These are phyloP conservation scores for Botrytis byssoidea DNA, from an alignment of 2,329 filamentous ascomycete species.

Conservation along the genomic window DNA sequence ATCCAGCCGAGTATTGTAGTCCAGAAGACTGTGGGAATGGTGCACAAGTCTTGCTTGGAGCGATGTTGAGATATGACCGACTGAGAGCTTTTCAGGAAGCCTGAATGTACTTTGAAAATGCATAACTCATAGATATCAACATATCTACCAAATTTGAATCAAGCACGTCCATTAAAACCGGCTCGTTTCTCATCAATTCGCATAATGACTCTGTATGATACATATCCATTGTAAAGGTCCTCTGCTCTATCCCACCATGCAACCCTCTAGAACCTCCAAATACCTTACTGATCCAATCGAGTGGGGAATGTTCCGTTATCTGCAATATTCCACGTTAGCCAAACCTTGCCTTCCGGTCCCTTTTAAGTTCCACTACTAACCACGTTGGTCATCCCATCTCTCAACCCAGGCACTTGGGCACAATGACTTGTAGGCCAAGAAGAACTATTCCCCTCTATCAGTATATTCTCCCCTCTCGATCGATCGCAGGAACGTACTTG, in stretches of 20 bases:
- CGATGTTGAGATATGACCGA: conserved; percentile 44
- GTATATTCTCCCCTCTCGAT: conserved; percentile 46
- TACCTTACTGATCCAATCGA: conserved; percentile 54
- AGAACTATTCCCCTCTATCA: conserved; percentile 65
- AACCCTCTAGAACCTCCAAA: conserved; percentile 2
- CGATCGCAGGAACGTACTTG: conserved; percentile 63
- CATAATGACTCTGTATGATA: conserved; percentile 37
- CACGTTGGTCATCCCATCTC: conserved; percentile 97
- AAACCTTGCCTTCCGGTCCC: not conserved
- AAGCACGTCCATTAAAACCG: conserved; percentile 19
- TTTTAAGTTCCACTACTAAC: conserved; percentile 52
- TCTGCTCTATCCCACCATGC: conserved; percentile 24
- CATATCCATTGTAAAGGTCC: conserved; percentile 31
- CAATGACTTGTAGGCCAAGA: conserved; percentile 91
- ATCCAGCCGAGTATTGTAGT: conserved; percentile 61
- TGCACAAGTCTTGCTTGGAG: conserved; percentile 49
- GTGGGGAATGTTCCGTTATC: conserved; percentile 68
- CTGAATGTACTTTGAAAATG: conserved; percentile 4
- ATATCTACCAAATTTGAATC: not conserved
- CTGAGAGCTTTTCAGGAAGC: conserved; percentile 31
- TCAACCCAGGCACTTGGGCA: conserved; percentile 93
- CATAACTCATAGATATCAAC: conserved; percentile 11
- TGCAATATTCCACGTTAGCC: conserved; percentile 40
- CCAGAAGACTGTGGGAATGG: conserved; percentile 59
- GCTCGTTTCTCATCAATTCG: conserved; percentile 33